These are phyloP conservation scores for Exutisphaerella laricina DNA, from an alignment of 2,329 filamentous ascomycete species.

Conservation along the genomic window DNA sequence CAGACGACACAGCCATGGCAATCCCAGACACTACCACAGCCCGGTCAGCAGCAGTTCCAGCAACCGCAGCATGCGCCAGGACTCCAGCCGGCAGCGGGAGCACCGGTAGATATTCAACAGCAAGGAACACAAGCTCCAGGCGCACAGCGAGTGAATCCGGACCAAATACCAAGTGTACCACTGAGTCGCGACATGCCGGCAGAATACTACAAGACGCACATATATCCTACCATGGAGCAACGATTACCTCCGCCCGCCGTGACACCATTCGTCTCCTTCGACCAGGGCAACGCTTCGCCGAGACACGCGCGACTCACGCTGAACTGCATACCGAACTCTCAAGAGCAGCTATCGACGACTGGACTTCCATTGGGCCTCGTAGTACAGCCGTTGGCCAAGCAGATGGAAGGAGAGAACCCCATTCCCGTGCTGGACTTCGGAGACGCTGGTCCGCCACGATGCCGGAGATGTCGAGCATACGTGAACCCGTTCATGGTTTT, in stretches of 20 bases:
- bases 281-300: conserved; percentile 94
- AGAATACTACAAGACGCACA: conserved; percentile 75
- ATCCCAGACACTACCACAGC: conserved; percentile 24
- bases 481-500: conserved; percentile 99
- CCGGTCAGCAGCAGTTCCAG: conserved; percentile 16
- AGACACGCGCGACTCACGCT: conserved; percentile 87
- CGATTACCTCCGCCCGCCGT: conserved; percentile 85
- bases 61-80: conserved; percentile 19
- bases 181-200: conserved; percentile 75
- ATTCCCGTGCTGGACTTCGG: conserved; percentile 95
- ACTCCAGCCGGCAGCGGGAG: conserved; percentile 3
- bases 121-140: conserved; percentile 21
- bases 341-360: conserved; percentile 73
- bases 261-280: conserved; percentile 84
- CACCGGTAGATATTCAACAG: conserved; percentile 15
- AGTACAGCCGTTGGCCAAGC: conserved; percentile 77
- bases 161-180: conserved; percentile 89
- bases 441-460: conserved; percentile 81
- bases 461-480: conserved; percentile 87
- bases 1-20: conserved; percentile 35
- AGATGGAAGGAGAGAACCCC: conserved; percentile 77
- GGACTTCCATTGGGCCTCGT: conserved; percentile 81
- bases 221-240: conserved; percentile 93
- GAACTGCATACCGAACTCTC: conserved; percentile 82
- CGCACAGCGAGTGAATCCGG: conserved; percentile 74